Base-by-base conservation (phyloP, 306 rosid species). In the Begonia peltatifolia region DNA sequence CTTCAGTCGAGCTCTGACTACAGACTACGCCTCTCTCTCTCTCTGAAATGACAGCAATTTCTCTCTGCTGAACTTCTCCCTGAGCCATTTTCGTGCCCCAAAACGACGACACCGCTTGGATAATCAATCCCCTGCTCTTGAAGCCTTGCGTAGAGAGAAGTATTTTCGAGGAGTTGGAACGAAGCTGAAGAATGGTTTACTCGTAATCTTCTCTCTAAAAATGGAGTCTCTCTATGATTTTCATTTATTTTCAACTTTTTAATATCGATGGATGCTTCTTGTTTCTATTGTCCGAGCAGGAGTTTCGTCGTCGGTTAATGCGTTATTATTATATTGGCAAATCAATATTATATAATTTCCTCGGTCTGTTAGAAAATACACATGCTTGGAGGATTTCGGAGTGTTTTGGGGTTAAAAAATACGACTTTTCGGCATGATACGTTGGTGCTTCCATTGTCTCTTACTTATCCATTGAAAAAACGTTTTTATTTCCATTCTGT, bases 51-150 rank as follows among this genome's bases (percentile, higher is more conserved):
- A 30, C 0, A 30, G 38, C 38, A 30, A 7, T 30, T 30, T 30
- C 38, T 30, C 38, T 16, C 8, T 15, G 52, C 62, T 18, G 54
- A 51, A 56, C 72, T 68, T 67, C 71, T 74, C 61, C 38, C 38
- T 30, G 38, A 4, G 38, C 38, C 38, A 30, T 30, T 58, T 53
- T 47, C 52, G 53, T 14, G 20, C 51, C 68, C 22, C 16, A 43
- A 52, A 47, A 30, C 38, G 9, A 30, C 6, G 38, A 7, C 9
- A 5, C 38, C 9, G 9, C 35, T 25, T 6, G 35, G 35, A 6
- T 25, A 25, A 25, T 25, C 35, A 25, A 25, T 25, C 35, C 35
- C 6, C 35, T 25, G 35, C 38, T 30, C 38, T 30, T 2, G 38
- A 30, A 30, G 8, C 38, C 9, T 5, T 30, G 1, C 6, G 8